phyloP scores from a whole-genome alignment of 306 rosid species.

The Vigna mungo region DNA sequence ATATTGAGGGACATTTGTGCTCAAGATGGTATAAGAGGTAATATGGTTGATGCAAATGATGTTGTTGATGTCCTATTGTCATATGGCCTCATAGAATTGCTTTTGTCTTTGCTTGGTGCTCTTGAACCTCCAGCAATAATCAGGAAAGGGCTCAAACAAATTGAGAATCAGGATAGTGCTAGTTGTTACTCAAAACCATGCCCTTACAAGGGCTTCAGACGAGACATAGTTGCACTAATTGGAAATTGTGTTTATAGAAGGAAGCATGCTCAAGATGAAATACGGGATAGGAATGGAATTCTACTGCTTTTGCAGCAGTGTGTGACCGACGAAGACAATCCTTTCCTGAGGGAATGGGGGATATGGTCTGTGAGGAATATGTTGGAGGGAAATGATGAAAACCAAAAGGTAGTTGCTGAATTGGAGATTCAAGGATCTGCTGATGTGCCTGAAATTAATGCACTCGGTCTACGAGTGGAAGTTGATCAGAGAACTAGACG shows the following conservation, averaged over 20 bases:
- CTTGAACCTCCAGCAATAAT: slow-evolving; percentile 80
- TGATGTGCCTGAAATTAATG: slow-evolving; percentile 68
- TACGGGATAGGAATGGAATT: slow-evolving; percentile 64
- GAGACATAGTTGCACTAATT: slow-evolving; percentile 71
- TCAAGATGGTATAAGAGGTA: slow-evolving; percentile 45
- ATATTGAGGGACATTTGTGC: slow-evolving; percentile 82
- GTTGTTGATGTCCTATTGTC: slow-evolving; percentile 61
- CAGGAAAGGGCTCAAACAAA: slow-evolving; percentile 60
- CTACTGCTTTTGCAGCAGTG: slow-evolving; percentile 83
- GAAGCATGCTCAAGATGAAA: slow-evolving; percentile 69
- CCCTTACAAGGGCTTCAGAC: slow-evolving; percentile 73
- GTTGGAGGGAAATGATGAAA: slow-evolving; percentile 76
- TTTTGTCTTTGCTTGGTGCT: slow-evolving; percentile 63
- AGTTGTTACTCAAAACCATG: slow-evolving; percentile 53
- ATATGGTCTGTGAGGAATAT: slow-evolving; percentile 79
- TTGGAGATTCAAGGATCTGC: slow-evolving; percentile 71
- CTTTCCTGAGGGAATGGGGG: slow-evolving; percentile 90
- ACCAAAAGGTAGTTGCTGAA: slow-evolving; percentile 70
- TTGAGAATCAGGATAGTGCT: slow-evolving; percentile 46
- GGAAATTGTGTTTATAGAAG: slow-evolving; percentile 74
- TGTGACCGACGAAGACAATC: slow-evolving; percentile 78
- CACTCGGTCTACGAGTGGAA: slow-evolving; percentile 78
- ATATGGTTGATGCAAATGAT: slow-evolving; percentile 43
- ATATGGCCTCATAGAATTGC: slow-evolving; percentile 59
- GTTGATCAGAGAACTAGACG: slow-evolving; percentile 67